Percentiles rank a stretch among this genome's conserved stretches.
Evolutionary conservation across 2,329 filamentous ascomycete species (phyloP).

Genomic region (Trichoderma koningii): DNA sequence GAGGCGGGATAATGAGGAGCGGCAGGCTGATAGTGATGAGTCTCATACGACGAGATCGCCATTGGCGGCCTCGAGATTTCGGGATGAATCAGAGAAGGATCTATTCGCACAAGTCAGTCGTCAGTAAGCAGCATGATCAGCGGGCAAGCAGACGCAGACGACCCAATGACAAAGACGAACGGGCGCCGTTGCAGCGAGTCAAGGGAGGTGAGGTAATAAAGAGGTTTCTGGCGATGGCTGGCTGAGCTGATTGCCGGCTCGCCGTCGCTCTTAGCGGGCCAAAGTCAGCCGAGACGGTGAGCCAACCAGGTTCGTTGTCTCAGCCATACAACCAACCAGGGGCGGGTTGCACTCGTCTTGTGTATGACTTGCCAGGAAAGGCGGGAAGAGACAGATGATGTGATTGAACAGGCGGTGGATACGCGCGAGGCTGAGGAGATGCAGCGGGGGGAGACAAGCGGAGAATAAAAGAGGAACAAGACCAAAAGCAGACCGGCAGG

Average conservation of each 20-base stretch:
- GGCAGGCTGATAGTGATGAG: slow-evolving; percentile 48
- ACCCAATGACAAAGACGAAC: slow-evolving; percentile 9
- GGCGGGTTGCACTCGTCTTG: neutral
- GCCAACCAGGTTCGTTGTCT: slow-evolving; percentile 12
- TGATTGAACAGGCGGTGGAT: neutral
- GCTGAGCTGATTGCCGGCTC: slow-evolving; percentile 1
- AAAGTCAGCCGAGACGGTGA: slow-evolving; percentile 12
- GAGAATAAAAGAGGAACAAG: neutral
- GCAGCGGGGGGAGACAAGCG: neutral
- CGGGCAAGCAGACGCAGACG: neutral
- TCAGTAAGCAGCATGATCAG: slow-evolving; percentile 39
- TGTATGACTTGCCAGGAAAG: neutral
- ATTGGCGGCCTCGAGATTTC: slow-evolving; percentile 55
- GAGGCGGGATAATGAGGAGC: slow-evolving; percentile 55
- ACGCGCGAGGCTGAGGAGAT: neutral
- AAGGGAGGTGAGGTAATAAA: slow-evolving; percentile 17
- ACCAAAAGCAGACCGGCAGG: neutral
- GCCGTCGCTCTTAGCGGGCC: slow-evolving; percentile 18
- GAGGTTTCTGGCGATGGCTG: slow-evolving; percentile 9
- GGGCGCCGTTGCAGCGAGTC: neutral
- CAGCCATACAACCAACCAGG: slow-evolving; percentile 9
- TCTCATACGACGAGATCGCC: slow-evolving; percentile 50
- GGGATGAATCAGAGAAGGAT: slow-evolving; percentile 59
- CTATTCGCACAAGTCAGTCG: slow-evolving; percentile 43
- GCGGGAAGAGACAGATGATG: neutral